A percentile compares a stretch with the other conserved stretches of the same genome.
Evolutionary conservation across 345 rosid species (phyloP).

Genomic region (Eutrema japonicum): DNA sequence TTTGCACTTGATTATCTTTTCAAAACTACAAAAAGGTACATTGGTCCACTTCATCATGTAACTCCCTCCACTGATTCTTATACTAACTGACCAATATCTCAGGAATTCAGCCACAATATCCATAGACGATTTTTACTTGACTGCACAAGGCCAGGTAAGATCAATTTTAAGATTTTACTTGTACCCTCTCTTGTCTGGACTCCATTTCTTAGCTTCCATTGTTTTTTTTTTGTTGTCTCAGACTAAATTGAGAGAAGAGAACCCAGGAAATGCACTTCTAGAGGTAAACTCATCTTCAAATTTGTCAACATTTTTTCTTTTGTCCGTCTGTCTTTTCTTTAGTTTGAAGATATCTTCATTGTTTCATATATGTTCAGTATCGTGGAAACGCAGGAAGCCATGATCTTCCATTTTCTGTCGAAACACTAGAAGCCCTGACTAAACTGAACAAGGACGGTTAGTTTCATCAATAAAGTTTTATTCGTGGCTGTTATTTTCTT

Average conservation of each 20-base stretch:
- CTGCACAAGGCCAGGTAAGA: conserved; percentile 81
- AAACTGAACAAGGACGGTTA: conserved; percentile 77
- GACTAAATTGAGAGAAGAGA: conserved; percentile 72
- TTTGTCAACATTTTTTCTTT: conserved; percentile 12
- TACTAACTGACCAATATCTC: conserved; percentile 37
- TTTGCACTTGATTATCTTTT: conserved; percentile 94
- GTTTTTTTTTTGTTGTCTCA: conserved; percentile 14
- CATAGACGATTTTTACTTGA: conserved; percentile 93
- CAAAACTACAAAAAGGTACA: conserved; percentile 71
- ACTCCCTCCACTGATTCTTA: not conserved
- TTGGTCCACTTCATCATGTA: not conserved
- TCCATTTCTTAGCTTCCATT: conserved; percentile 6
- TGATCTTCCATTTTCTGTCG: conserved; percentile 85
- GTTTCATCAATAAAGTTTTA: conserved; percentile 28
- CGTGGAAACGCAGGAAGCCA: conserved; percentile 99
- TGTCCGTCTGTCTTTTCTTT: not conserved
- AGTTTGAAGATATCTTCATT: conserved; percentile 4
- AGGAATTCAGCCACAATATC: conserved; percentile 89
- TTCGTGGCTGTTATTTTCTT: conserved; percentile 21
- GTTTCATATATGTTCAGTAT: conserved; percentile 46
- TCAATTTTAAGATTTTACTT: conserved; percentile 21
- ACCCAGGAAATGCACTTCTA: conserved; percentile 83
- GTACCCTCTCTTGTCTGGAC: conserved; percentile 18
- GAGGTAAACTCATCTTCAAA: conserved; percentile 54
- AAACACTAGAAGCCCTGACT: conserved; percentile 60